Percentiles rank a stretch among this genome's conserved stretches.
These are phyloP conservation scores for Termitomyces sp. DNA, from an alignment of 1,284 basidiomycete genomes.

Conservation along the genomic window DNA sequence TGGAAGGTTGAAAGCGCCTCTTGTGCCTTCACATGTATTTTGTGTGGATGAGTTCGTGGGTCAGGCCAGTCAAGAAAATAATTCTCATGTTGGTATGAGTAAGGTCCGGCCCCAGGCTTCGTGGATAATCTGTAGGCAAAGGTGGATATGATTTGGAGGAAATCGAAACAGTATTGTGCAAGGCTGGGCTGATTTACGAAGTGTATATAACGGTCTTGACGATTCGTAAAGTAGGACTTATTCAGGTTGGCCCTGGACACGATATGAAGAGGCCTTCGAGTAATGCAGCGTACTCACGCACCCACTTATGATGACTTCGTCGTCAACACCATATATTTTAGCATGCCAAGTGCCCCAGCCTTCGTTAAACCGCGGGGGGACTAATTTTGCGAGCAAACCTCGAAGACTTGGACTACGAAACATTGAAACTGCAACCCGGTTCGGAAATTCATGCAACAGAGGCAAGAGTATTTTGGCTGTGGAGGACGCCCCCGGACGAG, in stretches of 20 bases:
- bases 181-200: constrained; percentile 61
- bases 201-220: constrained; percentile 91
- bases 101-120: constrained; percentile 14
- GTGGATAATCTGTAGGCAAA: constrained; percentile 72
- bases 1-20: constrained; percentile 50
- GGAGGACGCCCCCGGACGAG: constrained; percentile 73
- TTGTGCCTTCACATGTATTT: constrained; percentile 51
- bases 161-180: constrained; percentile 80
- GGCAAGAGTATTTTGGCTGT: constrained; percentile 75
- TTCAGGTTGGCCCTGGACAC: constrained; percentile 85
- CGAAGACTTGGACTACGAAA: constrained; percentile 85
- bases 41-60: constrained; percentile 49
- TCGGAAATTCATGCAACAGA: constrained; percentile 66
- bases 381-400: constrained; percentile 67
- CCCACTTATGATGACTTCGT: constrained; percentile 92
- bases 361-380: constrained; percentile 94
- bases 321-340: constrained; percentile 92
- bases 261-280: neutral
- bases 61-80: constrained; percentile 57
- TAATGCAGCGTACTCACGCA: constrained; percentile 37
- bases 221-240: constrained; percentile 89
- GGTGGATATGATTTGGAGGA: constrained; percentile 63
- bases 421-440: constrained; percentile 72
- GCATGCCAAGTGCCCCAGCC: constrained; percentile 99
- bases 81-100: constrained; percentile 31